Conservation (phyloP, 2,329 filamentous ascomycete species). For the Aspergillus sp. region DNA sequence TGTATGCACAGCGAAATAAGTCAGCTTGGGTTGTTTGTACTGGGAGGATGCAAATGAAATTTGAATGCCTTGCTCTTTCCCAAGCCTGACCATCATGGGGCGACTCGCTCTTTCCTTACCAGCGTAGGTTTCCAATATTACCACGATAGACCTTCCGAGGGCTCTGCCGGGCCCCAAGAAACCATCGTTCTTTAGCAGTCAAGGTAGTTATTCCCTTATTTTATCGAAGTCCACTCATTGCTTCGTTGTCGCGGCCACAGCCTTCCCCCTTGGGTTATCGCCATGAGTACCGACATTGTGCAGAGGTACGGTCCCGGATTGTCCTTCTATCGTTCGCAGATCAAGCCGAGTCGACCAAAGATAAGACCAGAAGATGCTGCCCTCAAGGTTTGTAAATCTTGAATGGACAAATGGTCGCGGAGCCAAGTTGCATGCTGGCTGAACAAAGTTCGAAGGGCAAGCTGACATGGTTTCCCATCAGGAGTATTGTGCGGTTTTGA, state of each 20-base stretch:
- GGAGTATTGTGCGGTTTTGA: conserved; percentile 21
- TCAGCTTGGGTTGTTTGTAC: neutral
- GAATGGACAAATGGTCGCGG: neutral
- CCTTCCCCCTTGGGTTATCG: neutral
- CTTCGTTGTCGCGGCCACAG: conserved; percentile 1
- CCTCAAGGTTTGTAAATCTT: conserved; percentile 15
- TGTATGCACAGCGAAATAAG: neutral
- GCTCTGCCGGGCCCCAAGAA: neutral
- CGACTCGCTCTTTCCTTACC: conserved; percentile 5
- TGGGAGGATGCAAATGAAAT: neutral
- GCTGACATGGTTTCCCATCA: conserved; percentile 7
- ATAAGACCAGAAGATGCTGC: neutral
- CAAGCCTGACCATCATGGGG: neutral
- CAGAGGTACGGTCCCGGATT: conserved; percentile 21
- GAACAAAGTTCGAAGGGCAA: neutral
- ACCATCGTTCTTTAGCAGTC: conserved; percentile 15
- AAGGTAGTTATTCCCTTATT: conserved; percentile 15
- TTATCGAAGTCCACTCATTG: conserved; percentile 13
- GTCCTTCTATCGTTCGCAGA: conserved; percentile 21
- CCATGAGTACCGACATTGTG: conserved; percentile 18
- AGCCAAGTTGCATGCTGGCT: neutral
- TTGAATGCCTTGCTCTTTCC: neutral
- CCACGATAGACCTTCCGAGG: neutral
- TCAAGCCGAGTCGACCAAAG: neutral
- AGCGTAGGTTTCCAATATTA: neutral